phyloP scores from a whole-genome alignment of 2,329 filamentous ascomycete species.

The Calonectria crousiana region DNA sequence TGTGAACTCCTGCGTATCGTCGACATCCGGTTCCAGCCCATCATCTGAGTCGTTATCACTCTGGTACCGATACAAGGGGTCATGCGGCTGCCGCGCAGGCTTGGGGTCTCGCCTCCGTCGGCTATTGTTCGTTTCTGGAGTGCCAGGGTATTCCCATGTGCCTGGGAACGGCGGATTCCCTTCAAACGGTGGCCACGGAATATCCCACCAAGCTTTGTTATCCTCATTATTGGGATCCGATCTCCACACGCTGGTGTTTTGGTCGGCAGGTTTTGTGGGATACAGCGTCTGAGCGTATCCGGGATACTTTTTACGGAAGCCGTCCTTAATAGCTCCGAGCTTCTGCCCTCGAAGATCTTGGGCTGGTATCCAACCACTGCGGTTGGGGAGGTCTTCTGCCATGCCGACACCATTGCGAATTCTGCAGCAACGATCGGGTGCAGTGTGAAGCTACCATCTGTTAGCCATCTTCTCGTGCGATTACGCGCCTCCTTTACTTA shows the following conservation, averaged over 20 bases:
- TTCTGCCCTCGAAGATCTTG: constrained; percentile 27
- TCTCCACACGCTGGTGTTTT: constrained; percentile 38
- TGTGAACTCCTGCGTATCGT: constrained; percentile 28
- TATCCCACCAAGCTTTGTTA: constrained; percentile 41
- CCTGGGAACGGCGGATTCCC: constrained; percentile 39
- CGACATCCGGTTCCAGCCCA: constrained; percentile 31
- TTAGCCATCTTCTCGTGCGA: background rate
- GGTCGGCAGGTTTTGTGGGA: constrained; percentile 34
- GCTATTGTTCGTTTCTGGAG: background rate
- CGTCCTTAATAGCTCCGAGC: constrained; percentile 35
- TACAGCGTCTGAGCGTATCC: constrained; percentile 47
- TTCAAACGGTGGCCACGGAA: constrained; percentile 46
- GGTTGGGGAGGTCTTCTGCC: constrained; percentile 44
- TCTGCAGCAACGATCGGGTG: constrained; percentile 38
- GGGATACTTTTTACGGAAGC: constrained; percentile 42
- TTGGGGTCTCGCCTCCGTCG: background rate
- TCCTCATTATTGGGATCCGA: constrained; percentile 49
- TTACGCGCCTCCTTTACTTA: background rate
- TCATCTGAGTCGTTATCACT: constrained; percentile 39
- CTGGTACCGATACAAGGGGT: constrained; percentile 35
- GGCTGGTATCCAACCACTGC: constrained; percentile 47
- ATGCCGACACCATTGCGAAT: constrained; percentile 43
- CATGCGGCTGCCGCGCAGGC: constrained; percentile 13
- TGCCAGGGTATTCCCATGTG: constrained; percentile 32
- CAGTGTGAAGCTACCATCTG: constrained; percentile 33